A percentile compares a stretch with the other conserved stretches of the same genome.
phyloP scores from a whole-genome alignment of 345 rosid species.

The Populus davidiana region DNA sequence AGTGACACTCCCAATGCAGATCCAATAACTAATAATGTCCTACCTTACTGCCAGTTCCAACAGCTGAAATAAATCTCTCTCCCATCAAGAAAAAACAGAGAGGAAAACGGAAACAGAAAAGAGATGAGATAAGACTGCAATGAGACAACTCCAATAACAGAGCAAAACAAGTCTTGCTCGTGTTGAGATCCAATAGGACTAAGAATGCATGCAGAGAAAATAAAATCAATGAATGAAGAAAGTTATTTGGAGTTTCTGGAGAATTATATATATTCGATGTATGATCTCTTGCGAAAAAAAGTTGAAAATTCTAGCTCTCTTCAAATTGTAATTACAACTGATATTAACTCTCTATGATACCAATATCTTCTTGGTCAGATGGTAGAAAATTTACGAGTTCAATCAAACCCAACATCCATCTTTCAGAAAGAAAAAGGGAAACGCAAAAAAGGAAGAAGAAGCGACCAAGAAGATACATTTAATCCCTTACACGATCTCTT shows the following conservation, averaged over 20 bases:
- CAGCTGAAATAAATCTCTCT: conserved; percentile 54
- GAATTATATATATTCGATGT: conserved; percentile 16
- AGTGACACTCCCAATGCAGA: conserved; percentile 44
- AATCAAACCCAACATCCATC: conserved; percentile 24
- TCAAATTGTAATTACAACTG: conserved; percentile 26
- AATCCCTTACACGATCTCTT: neutral
- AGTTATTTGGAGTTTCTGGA: neutral
- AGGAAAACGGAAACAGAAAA: conserved; percentile 30
- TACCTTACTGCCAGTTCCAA: conserved; percentile 23
- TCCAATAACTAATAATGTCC: conserved; percentile 30
- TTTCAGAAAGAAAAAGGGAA: conserved; percentile 2
- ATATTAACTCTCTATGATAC: neutral
- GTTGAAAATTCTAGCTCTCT: conserved; percentile 36
- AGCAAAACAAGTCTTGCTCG: conserved; percentile 23
- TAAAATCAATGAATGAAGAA: neutral
- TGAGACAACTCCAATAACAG: conserved; percentile 29
- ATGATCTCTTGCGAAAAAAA: conserved; percentile 35
- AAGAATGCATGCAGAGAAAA: neutral
- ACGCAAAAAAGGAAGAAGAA: neutral
- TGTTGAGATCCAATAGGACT: conserved; percentile 40
- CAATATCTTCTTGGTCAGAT: conserved; percentile 18
- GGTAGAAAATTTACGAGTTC: conserved; percentile 20
- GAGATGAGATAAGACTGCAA: neutral
- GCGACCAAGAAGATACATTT: conserved; percentile 2
- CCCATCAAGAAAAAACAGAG: conserved; percentile 37